Evolutionary conservation across 768 basidiomycete genomes (phyloP).

Genomic region (Trametes maxima): DNA sequence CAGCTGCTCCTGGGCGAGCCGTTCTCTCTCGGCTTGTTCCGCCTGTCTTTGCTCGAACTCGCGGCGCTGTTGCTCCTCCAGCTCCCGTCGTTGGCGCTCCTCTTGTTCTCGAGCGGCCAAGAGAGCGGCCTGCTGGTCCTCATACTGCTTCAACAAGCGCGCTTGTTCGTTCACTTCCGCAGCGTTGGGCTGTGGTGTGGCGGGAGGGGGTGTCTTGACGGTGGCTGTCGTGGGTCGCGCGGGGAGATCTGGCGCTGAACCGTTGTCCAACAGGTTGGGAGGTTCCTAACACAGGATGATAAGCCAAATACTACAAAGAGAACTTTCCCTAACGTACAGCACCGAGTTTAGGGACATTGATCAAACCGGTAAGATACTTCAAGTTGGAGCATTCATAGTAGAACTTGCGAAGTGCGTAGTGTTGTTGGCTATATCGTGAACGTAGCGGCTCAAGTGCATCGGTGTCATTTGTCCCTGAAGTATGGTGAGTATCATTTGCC

Average conservation of each 20-base stretch:
- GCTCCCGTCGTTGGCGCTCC: conserved; percentile 76
- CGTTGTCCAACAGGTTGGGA: conserved; percentile 87
- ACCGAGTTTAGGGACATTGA: conserved; percentile 97
- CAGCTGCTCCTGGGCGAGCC: conserved; percentile 87
- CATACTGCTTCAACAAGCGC: conserved; percentile 93
- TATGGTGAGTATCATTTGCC: conserved; percentile 8
- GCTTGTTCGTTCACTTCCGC: conserved; percentile 87
- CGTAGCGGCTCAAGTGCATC: conserved; percentile 90
- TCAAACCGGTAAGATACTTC: conserved; percentile 95
- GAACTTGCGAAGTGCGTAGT: conserved; percentile 92
- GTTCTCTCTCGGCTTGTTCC: conserved; percentile 86
- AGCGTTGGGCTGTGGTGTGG: conserved; percentile 68
- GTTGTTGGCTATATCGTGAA: conserved; percentile 87
- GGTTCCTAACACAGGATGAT: conserved; percentile 66
- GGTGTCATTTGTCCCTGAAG: conserved; percentile 79
- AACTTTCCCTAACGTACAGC: conserved; percentile 49
- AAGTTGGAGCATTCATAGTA: conserved; percentile 99
- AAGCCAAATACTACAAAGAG: neutral
- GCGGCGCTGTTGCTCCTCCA: conserved; percentile 74
- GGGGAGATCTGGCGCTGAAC: conserved; percentile 84
- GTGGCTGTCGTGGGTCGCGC: conserved; percentile 66
- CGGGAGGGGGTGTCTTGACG: conserved; percentile 63
- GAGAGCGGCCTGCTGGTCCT: conserved; percentile 92
- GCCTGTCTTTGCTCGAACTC: conserved; percentile 91
- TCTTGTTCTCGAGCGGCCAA: conserved; percentile 80